Conservation (phyloP, 2,329 filamentous ascomycete species). For the Waltergamsia citrina region DNA sequence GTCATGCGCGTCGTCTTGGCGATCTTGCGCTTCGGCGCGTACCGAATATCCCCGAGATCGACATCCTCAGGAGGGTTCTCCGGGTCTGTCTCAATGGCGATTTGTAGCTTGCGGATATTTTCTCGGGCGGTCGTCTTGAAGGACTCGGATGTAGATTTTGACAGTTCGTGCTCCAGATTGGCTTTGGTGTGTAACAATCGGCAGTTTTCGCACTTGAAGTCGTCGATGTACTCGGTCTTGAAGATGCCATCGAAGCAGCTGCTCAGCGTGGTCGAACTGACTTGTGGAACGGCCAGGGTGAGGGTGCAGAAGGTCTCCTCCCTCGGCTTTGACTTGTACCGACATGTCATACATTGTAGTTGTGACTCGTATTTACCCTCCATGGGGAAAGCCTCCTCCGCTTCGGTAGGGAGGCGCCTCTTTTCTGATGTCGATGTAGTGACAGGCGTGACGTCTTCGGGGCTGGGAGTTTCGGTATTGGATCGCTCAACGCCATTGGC, state of each 20-base stretch:
- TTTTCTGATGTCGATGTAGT: not conserved
- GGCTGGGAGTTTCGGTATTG: conserved; percentile 11
- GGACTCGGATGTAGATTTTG: conserved; percentile 39
- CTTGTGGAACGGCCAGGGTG: conserved; percentile 83
- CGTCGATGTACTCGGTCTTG: conserved; percentile 92
- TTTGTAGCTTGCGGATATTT: conserved; percentile 56
- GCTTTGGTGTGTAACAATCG: conserved; percentile 72
- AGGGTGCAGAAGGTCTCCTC: conserved; percentile 84
- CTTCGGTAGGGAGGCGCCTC: conserved; percentile 20
- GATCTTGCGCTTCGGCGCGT: conserved; percentile 75
- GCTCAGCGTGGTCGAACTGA: conserved; percentile 70
- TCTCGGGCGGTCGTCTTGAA: conserved; percentile 41
- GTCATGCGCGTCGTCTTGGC: conserved; percentile 82
- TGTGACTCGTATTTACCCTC: conserved; percentile 92
- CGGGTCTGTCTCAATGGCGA: conserved; percentile 69
- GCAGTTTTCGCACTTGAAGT: conserved; percentile 93
- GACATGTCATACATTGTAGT: conserved; percentile 83
- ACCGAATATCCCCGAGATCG: conserved; percentile 61
- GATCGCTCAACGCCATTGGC: conserved; percentile 7
- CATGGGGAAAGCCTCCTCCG: conserved; percentile 75
- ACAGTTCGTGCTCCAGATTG: conserved; percentile 49
- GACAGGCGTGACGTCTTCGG: conserved; percentile 3
- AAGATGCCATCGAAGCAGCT: conserved; percentile 89
- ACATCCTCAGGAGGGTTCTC: conserved; percentile 67
- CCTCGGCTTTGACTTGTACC: conserved; percentile 78